phyloP scores from a whole-genome alignment of 106 monocot genomes.

The Acorus gramineus region DNA sequence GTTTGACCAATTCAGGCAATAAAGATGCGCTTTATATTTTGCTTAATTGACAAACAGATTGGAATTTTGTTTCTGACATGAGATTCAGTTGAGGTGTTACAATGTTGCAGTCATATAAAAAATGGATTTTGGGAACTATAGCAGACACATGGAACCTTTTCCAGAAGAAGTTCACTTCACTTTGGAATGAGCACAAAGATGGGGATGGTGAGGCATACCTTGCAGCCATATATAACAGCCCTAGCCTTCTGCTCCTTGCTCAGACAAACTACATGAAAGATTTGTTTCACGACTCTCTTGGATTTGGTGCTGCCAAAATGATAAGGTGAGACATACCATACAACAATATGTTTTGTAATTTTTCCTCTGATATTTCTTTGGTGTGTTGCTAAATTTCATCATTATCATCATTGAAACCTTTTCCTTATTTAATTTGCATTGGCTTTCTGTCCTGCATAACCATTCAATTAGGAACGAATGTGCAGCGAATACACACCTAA shows the following conservation, averaged over 20 bases:
- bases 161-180: conserved; percentile 52
- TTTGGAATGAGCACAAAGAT: conserved; percentile 79
- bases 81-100: conserved; percentile 5
- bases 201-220: conserved; percentile 79
- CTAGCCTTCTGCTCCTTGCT: conserved; percentile 36
- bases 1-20: too few relatives aligned
- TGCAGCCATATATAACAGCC: conserved; percentile 40
- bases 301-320: conserved; percentile 97
- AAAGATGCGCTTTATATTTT: too few relatives aligned
- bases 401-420: too few relatives aligned
- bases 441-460: too few relatives aligned
- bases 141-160: conserved; percentile 83
- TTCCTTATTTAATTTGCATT: too few relatives aligned
- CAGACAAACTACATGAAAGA: conserved; percentile 69
- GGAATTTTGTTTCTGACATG: neutral
- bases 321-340: conserved; percentile 45
- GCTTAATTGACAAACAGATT: too few relatives aligned
- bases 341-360: neutral
- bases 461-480: too few relatives aligned
- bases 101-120: conserved; percentile 59
- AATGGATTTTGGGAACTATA: conserved; percentile 80
- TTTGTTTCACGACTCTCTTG: conserved; percentile 83
- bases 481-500: too few relatives aligned
- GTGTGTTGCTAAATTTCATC: too few relatives aligned
- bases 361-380: neutral